phyloP scores from a whole-genome alignment of 495 filamentous ascomycete species.

The Pyronema omphalodes region DNA sequence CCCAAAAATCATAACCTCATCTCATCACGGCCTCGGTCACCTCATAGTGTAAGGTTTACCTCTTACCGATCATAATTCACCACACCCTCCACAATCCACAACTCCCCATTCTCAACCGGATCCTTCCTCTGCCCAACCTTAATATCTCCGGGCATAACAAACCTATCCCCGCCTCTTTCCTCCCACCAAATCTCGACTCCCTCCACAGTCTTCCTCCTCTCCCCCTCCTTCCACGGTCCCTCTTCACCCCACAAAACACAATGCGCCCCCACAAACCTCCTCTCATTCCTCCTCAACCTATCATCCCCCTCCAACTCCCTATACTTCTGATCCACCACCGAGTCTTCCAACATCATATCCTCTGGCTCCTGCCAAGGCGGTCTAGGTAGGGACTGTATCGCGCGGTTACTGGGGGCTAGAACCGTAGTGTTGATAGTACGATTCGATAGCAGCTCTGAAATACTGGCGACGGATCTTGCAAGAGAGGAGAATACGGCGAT shows the following conservation, averaged over 20 bases:
- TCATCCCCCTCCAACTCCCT: conserved; percentile 61
- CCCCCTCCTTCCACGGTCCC: conserved; percentile 62
- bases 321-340: conserved; percentile 43
- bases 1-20: too few species aligned
- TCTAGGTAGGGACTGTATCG: conserved; percentile 55
- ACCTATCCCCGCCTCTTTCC: conserved; percentile 49
- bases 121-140: conserved; percentile 41
- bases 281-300: conserved; percentile 59
- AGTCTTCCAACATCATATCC: conserved; percentile 56
- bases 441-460: conserved; percentile 54
- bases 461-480: conserved; percentile 56
- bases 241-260: conserved; percentile 35
- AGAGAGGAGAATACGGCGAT: conserved; percentile 84
- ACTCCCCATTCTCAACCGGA: conserved; percentile 49
- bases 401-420: conserved; percentile 70
- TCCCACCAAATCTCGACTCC: conserved; percentile 71
- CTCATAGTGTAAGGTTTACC: too few species aligned
- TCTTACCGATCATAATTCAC: conserved; percentile 30
- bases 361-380: conserved; percentile 89
- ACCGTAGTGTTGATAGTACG: conserved; percentile 61
- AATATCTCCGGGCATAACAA: conserved; percentile 47
- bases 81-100: conserved; percentile 41
- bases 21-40: too few species aligned
- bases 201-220: conserved; percentile 50
- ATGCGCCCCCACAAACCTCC: conserved; percentile 74